Conservation (phyloP, 2,329 filamentous ascomycete species). For the Neurospora crassa region DNA sequence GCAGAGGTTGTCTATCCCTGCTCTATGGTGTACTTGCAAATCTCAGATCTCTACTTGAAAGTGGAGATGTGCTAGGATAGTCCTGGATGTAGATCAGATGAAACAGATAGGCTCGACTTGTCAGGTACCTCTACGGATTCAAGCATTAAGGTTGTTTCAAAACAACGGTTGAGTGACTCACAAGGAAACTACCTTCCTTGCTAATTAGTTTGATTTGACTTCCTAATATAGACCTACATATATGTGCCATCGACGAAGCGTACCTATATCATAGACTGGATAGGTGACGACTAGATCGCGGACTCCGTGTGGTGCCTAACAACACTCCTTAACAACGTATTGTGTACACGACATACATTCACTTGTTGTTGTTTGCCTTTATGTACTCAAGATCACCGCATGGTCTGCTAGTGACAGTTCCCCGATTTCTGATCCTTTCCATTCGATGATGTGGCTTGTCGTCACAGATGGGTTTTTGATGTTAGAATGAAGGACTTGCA, state of each 20-base stretch:
- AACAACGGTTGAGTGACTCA: neutral
- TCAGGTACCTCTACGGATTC: neutral
- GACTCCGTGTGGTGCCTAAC: neutral
- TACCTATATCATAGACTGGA: neutral
- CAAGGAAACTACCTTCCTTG: neutral
- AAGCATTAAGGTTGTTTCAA: neutral
- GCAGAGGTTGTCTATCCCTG: neutral
- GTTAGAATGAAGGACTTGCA: neutral
- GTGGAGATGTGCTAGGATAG: neutral
- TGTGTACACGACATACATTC: neutral
- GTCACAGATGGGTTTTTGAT: neutral
- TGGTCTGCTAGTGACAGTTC: neutral
- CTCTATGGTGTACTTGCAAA: neutral
- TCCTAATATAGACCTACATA: too few species aligned
- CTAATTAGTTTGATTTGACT: neutral
- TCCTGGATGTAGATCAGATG: neutral
- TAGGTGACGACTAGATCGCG: neutral
- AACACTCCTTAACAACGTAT: neutral
- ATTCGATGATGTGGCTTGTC: neutral
- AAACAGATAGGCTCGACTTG: neutral
- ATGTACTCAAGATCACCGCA: neutral
- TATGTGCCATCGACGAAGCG: neutral
- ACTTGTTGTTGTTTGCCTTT: neutral
- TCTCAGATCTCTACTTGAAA: neutral
- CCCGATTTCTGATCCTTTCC: neutral